Percentiles rank a stretch among this genome's conserved stretches.
Conservation (phyloP, 495 filamentous ascomycete species). For the Platismatia glauca region DNA sequence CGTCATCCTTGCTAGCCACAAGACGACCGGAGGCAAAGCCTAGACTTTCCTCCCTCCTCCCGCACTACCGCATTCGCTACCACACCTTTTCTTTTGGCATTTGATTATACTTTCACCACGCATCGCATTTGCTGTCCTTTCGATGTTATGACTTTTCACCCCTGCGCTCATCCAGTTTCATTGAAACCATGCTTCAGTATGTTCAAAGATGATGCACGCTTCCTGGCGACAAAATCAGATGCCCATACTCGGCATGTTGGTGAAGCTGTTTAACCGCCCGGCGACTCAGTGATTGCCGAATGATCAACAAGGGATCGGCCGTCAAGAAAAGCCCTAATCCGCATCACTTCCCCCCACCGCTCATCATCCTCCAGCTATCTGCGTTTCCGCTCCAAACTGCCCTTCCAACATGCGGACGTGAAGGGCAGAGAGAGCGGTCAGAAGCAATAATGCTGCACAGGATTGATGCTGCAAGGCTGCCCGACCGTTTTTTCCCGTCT, state of each 20-base stretch:
- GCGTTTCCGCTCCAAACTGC: background rate
- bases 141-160: background rate
- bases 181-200: background rate
- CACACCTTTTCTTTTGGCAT: slow-evolving; percentile 10
- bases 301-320: slow-evolving; percentile 11
- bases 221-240: background rate
- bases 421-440: background rate
- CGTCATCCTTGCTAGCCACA: background rate
- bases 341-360: slow-evolving; percentile 17
- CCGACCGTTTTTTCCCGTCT: background rate
- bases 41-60: background rate
- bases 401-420: background rate
- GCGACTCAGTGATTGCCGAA: slow-evolving; percentile 7
- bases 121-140: too few species aligned
- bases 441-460: background rate
- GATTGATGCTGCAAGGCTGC: slow-evolving; percentile 2
- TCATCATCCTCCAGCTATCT: slow-evolving; percentile 10
- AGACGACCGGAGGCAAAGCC: background rate
- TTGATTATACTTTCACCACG: background rate
- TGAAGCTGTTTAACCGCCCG: slow-evolving; percentile 14
- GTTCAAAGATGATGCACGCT: background rate
- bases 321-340: slow-evolving; percentile 18
- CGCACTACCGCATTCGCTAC: slow-evolving; percentile 4
- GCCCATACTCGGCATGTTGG: background rate
- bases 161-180: background rate